Conservation (phyloP, 1,139 yeast species). For the Saccharomycopsis hybrid region DNA sequence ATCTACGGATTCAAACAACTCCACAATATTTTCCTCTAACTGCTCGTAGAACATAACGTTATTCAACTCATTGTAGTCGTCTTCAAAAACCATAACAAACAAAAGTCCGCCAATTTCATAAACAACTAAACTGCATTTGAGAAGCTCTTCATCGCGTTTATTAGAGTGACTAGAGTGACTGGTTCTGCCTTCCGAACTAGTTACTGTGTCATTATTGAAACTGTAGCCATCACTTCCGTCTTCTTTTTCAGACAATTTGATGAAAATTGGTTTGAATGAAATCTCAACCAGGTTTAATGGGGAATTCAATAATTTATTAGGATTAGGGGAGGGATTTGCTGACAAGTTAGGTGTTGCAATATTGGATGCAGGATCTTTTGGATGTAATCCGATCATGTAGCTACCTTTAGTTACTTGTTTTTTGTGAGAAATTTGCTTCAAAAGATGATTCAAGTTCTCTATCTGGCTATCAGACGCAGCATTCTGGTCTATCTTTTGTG, state of each 20-base stretch:
- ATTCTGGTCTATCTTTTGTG: background rate
- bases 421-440: conserved; percentile 12
- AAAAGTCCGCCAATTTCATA: conserved; percentile 17
- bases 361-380: background rate
- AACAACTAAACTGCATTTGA: conserved; percentile 15
- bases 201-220: background rate
- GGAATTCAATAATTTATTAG: conserved; percentile 15
- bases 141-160: background rate
- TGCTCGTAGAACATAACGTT: conserved; percentile 16
- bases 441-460: conserved; percentile 12
- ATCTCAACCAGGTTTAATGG: conserved; percentile 16
- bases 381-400: conserved; percentile 17
- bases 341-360: conserved; percentile 3
- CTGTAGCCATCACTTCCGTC: background rate
- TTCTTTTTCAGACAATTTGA: conserved; percentile 6
- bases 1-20: conserved; percentile 16
- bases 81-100: conserved; percentile 17
- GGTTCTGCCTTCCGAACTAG: background rate
- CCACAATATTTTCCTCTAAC: conserved; percentile 18
- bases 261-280: conserved; percentile 10
- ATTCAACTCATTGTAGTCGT: conserved; percentile 13
- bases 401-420: conserved; percentile 13
- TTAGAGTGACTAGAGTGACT: background rate
- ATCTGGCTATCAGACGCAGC: background rate
- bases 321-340: conserved; percentile 15